A percentile compares a stretch with the other conserved stretches of the same genome.
Conservation (phyloP, 2,329 filamentous ascomycete genomes). For the Penicillium sp. region DNA sequence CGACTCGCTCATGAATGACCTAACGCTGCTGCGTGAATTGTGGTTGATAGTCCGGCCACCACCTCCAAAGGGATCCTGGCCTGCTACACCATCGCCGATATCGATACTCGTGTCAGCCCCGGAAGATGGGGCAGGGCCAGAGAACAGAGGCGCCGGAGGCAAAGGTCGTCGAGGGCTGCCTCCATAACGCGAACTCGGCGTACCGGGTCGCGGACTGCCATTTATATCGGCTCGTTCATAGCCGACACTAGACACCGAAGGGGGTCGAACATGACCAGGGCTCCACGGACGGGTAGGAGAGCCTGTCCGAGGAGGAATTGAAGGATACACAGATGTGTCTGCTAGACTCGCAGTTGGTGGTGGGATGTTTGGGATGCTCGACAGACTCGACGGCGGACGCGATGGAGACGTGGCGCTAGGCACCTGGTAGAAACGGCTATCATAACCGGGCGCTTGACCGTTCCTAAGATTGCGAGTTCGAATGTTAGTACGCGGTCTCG, state of each 20-base stretch:
- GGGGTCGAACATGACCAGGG: constrained; percentile 68
- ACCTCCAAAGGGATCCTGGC: constrained; percentile 71
- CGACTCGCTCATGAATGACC: constrained; percentile 61
- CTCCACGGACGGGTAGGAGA: constrained; percentile 53
- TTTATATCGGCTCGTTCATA: constrained; percentile 90
- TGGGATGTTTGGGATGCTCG: constrained; percentile 42
- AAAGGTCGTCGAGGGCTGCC: constrained; percentile 82
- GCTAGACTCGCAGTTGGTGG: constrained; percentile 36
- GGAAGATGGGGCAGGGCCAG: constrained; percentile 49
- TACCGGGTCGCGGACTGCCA: constrained; percentile 84
- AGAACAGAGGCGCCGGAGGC: constrained; percentile 83
- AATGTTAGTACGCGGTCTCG: constrained; percentile 23
- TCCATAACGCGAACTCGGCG: constrained; percentile 82
- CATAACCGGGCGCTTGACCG: constrained; percentile 16
- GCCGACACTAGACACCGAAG: constrained; percentile 58
- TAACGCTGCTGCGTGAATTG: constrained; percentile 56
- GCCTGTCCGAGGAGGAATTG: constrained; percentile 31
- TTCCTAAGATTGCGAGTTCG: constrained; percentile 18
- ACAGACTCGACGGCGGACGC: constrained; percentile 44
- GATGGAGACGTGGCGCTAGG: constrained; percentile 32
- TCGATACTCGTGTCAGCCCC: constrained; percentile 45
- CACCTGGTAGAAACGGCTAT: constrained; percentile 28
- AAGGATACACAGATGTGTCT: constrained; percentile 39
- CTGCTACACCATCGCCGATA: constrained; percentile 60
- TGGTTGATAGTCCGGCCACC: constrained; percentile 40